Evolutionary conservation across 2,329 filamentous ascomycete genomes (phyloP).

Genomic region (Dactylellina drechsleri): DNA sequence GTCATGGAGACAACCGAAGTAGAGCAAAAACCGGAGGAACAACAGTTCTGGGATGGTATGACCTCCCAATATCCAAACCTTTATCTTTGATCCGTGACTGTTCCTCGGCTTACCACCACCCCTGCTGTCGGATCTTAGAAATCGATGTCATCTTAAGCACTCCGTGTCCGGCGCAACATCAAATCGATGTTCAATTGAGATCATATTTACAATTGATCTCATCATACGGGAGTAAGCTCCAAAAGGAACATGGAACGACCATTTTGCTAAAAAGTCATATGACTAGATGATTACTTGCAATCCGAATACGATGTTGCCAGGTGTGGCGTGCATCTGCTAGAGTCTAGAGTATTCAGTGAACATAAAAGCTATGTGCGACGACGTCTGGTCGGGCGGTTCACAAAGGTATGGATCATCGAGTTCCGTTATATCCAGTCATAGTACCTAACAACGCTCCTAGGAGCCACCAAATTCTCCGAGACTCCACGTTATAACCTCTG

Average conservation of each 20-base stretch:
- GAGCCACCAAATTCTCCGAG: conserved; percentile 68
- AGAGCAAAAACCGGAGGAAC: conserved; percentile 70
- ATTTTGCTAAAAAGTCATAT: conserved; percentile 36
- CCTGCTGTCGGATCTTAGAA: conserved; percentile 64
- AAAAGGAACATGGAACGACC: neutral
- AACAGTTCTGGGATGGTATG: conserved; percentile 89
- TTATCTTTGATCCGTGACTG: conserved; percentile 12
- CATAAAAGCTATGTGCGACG: conserved; percentile 88
- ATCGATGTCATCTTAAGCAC: conserved; percentile 73
- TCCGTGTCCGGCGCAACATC: conserved; percentile 70
- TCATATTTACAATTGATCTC: conserved; percentile 83
- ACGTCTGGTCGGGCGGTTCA: conserved; percentile 89
- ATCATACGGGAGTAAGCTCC: conserved; percentile 70
- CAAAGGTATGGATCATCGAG: conserved; percentile 79
- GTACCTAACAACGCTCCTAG: conserved; percentile 22
- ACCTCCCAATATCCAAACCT: conserved; percentile 24
- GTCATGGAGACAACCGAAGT: conserved; percentile 45
- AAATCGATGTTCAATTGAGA: conserved; percentile 86
- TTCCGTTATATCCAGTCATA: neutral
- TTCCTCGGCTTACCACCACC: conserved; percentile 34
- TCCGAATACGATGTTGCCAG: conserved; percentile 81
- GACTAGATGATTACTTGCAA: conserved; percentile 73
- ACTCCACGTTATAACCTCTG: conserved; percentile 83
- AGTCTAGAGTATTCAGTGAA: conserved; percentile 76
- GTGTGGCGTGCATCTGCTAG: conserved; percentile 81